Evolutionary conservation across 2,329 filamentous ascomycete genomes (phyloP).

Genomic region (Penicillium sp.): DNA sequence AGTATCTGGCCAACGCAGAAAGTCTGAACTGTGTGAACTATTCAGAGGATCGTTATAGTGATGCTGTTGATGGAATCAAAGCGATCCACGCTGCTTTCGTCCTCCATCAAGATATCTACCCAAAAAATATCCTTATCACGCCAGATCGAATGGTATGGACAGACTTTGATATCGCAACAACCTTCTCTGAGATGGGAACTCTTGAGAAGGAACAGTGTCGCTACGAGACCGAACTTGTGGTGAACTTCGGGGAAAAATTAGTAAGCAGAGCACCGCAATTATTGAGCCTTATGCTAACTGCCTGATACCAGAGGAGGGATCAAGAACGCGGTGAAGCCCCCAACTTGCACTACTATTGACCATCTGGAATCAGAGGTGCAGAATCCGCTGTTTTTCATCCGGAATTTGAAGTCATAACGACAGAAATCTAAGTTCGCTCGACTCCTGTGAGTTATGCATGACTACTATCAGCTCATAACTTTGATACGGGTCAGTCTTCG

Average conservation of each 20-base stretch:
- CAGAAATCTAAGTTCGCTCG: no score
- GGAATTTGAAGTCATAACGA: no score
- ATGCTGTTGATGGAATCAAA: slow-evolving; percentile 27
- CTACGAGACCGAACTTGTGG: slow-evolving; percentile 17
- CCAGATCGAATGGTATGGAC: slow-evolving; percentile 26
- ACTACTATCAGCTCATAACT: no score
- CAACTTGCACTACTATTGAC: no score
- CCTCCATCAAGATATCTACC: slow-evolving; percentile 28
- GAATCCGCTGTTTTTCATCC: no score
- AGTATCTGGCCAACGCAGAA: slow-evolving; percentile 24
- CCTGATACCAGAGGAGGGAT: no score
- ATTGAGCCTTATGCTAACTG: no score
- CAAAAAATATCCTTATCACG: slow-evolving; percentile 26
- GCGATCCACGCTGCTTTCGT: slow-evolving; percentile 26
- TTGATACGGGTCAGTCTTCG: no score
- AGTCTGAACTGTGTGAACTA: slow-evolving; percentile 28
- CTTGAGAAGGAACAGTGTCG: slow-evolving; percentile 15
- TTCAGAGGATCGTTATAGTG: slow-evolving; percentile 19
- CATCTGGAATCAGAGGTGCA: no score
- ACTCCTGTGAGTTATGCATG: no score
- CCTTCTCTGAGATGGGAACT: slow-evolving; percentile 18
- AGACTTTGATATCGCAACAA: slow-evolving; percentile 31
- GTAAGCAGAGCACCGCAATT: no score
- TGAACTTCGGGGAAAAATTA: slow-evolving; percentile 19
- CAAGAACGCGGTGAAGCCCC: no score